Percentiles rank a stretch among this genome's conserved stretches.
phyloP scores from a whole-genome alignment of 495 filamentous ascomycete genomes.

The Extremus antarcticus region DNA sequence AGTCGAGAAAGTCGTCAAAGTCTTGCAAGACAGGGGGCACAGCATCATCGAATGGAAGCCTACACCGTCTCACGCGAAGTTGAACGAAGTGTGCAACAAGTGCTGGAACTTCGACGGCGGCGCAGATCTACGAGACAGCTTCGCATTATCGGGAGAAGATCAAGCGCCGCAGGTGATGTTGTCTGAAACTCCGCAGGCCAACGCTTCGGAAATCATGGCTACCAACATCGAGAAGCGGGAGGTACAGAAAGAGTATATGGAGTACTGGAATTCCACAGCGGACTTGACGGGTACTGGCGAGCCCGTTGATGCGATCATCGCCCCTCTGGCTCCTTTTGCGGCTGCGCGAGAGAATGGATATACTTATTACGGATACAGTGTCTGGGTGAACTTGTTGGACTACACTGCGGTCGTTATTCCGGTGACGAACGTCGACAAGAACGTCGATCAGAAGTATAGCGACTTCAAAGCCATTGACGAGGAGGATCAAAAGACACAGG shows the following conservation, averaged over 20 bases:
- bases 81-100: conserved; percentile 26
- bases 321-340: conserved; percentile 49
- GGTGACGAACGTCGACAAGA: conserved; percentile 45
- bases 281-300: conserved; percentile 44
- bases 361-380: conserved; percentile 41
- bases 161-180: conserved; percentile 32
- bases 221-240: conserved; percentile 48
- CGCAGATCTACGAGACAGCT: conserved; percentile 34
- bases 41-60: conserved; percentile 49
- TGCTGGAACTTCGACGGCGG: conserved; percentile 43
- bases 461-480: conserved; percentile 33
- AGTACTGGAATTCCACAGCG: conserved; percentile 57
- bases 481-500: conserved; percentile 34
- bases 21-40: conserved; percentile 44
- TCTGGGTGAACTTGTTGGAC: conserved; percentile 46
- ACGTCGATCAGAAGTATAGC: conserved; percentile 37
- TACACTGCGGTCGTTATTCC: conserved; percentile 49
- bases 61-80: conserved; percentile 35
- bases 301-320: conserved; percentile 48
- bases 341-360: conserved; percentile 43
- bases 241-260: conserved; percentile 53
- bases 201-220: conserved; percentile 39
- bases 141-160: conserved; percentile 47
- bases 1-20: conserved; percentile 40
- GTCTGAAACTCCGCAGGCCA: conserved; percentile 26